Evolutionary conservation across 140 eudicot species (phyloP).

Genomic region (Senecio squalidus): DNA sequence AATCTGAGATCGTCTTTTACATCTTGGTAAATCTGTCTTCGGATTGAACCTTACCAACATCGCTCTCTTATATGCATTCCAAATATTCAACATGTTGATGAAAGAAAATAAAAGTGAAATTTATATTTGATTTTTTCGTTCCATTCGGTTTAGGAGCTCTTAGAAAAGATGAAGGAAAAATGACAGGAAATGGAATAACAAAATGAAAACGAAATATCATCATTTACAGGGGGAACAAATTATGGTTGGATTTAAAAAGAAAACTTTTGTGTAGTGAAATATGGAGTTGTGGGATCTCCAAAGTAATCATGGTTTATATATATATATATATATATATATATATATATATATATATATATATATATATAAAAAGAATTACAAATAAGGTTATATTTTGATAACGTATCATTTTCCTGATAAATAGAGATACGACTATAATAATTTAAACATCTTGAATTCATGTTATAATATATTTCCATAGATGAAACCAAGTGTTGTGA

Average conservation of each 20-base stretch:
- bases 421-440: too few species aligned
- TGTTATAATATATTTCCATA: neutral
- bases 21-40: constrained; percentile 72
- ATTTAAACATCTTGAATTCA: neutral
- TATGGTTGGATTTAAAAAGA: constrained; percentile 19
- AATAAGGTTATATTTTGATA: too few species aligned
- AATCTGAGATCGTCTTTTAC: constrained; percentile 97
- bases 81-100: constrained; percentile 1
- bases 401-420: too few species aligned
- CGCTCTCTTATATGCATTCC: constrained; percentile 47
- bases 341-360: too few species aligned
- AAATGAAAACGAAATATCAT: constrained; percentile 3
- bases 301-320: constrained; percentile 14
- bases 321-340: too few species aligned
- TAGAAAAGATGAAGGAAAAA: neutral
- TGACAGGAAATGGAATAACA: neutral
- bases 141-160: too few species aligned
- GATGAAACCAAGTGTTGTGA: too few species aligned
- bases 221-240: constrained; percentile 19
- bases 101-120: too few species aligned
- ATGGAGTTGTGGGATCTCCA: constrained; percentile 25
- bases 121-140: too few species aligned
- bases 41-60: constrained; percentile 99
- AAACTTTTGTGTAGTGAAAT: constrained; percentile 23
- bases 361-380: too few species aligned